A percentile compares a stretch with the other conserved stretches of the same genome.
phyloP scores from a whole-genome alignment of 805 yeast species.

The Kregervanrija fluxuum region DNA sequence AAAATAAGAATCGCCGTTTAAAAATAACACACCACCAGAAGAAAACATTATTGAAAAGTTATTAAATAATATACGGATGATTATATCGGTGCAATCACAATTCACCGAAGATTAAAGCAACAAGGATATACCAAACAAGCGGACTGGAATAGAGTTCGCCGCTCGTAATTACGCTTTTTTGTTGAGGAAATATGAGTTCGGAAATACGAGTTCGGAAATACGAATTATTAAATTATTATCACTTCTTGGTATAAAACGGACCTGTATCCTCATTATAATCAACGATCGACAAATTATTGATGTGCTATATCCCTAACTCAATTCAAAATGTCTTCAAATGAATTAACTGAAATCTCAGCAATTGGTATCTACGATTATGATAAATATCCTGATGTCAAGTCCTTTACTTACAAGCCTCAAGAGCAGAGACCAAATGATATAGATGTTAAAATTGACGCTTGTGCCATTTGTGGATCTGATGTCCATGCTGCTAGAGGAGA shows the following conservation, averaged over 20 bases:
- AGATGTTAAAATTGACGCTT: constrained; percentile 37
- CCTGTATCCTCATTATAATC: too few relatives aligned
- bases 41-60: constrained; percentile 62
- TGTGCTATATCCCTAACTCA: too few relatives aligned
- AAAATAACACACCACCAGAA: constrained; percentile 86
- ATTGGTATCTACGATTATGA: constrained; percentile 14
- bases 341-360: constrained; percentile 10
- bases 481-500: constrained; percentile 35
- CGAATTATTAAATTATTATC: too few relatives aligned
- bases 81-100: constrained; percentile 82
- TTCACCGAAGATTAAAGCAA: constrained; percentile 94
- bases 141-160: constrained; percentile 51
- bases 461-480: constrained; percentile 47
- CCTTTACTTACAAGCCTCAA: constrained; percentile 14
- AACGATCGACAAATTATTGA: too few relatives aligned
- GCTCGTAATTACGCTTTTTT: too few relatives aligned
- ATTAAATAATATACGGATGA: constrained; percentile 52
- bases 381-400: constrained; percentile 12
- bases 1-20: constrained; percentile 90
- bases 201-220: too few relatives aligned
- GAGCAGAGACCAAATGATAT: constrained; percentile 23
- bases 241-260: too few relatives aligned
- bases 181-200: too few relatives aligned
- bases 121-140: constrained; percentile 90
- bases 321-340: neutral